Evolutionary conservation across 2,329 filamentous ascomycete species (phyloP).

Genomic region (Aspergillus awamori): DNA sequence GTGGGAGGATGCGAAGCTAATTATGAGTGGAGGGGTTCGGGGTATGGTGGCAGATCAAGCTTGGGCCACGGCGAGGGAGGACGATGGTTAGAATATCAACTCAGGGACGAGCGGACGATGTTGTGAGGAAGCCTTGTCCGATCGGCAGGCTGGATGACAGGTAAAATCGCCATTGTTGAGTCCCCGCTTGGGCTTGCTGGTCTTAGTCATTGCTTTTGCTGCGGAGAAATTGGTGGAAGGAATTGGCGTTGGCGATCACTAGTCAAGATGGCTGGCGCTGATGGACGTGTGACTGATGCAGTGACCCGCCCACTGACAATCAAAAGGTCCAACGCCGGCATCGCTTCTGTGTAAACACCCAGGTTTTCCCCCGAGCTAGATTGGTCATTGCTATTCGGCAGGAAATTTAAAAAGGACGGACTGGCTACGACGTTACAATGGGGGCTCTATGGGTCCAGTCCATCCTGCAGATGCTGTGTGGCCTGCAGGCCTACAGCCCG

Average conservation of each 20-base stretch:
- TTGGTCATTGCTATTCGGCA: background rate
- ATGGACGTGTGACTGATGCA: background rate
- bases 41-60: background rate
- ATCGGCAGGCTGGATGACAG: background rate
- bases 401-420: background rate
- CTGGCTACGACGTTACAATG: background rate
- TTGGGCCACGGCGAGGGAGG: background rate
- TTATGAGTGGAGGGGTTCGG: no score
- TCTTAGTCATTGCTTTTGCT: slow-evolving; percentile 1
- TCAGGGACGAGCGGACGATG: background rate
- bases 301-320: background rate
- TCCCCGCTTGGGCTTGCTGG: background rate
- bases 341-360: background rate
- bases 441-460: background rate
- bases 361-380: background rate
- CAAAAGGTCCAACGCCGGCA: background rate
- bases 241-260: background rate
- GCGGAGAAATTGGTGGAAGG: slow-evolving; percentile 1
- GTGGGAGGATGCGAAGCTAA: background rate
- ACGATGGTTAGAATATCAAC: background rate
- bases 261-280: background rate
- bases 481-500: background rate
- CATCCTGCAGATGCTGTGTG: background rate
- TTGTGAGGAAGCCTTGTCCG: background rate
- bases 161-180: background rate